Conservation (phyloP, 495 filamentous ascomycete species). For the Pseudomonodictys pantanalensis region DNA sequence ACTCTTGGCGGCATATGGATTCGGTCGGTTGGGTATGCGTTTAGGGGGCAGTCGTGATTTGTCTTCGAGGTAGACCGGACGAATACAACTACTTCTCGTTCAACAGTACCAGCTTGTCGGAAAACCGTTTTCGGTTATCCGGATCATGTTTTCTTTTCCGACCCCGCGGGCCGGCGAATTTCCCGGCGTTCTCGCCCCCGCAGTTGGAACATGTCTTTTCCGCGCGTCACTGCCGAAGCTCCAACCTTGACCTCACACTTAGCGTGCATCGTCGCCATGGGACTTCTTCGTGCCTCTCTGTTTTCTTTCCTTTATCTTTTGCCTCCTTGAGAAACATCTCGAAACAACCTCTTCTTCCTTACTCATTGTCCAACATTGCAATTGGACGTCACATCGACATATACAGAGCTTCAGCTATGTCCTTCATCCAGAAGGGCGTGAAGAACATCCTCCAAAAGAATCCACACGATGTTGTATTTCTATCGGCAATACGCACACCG, state of each 20-base stretch:
- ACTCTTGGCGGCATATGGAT: too few relatives aligned
- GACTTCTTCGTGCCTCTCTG: not conserved
- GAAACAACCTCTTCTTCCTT: not conserved
- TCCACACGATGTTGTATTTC: constrained; percentile 78
- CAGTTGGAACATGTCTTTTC: constrained; percentile 12
- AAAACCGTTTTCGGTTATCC: too few relatives aligned
- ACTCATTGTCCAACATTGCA: not conserved
- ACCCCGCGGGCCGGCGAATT: not conserved
- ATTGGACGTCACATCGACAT: not conserved
- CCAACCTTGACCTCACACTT: constrained; percentile 9
- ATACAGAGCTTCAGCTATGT: constrained; percentile 42
- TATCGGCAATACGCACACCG: constrained; percentile 45
- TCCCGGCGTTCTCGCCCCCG: not conserved
- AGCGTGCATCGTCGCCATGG: constrained; percentile 1
- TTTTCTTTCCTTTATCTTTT: constrained; percentile 1
- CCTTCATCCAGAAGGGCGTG: constrained; percentile 62
- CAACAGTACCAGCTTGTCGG: too few relatives aligned
- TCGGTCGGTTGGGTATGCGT: too few relatives aligned
- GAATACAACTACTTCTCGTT: too few relatives aligned
- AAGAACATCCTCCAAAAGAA: constrained; percentile 75
- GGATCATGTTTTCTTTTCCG: not conserved
- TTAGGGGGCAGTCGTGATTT: too few relatives aligned
- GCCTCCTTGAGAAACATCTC: too few relatives aligned
- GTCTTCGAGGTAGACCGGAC: too few relatives aligned
- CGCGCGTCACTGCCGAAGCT: constrained; percentile 29